Evolutionary conservation across 23 red algal genomes (phyloP), one percentile per base, ranked within the genome.

Genomic region (Gracilaria vermiculophylla): DNA sequence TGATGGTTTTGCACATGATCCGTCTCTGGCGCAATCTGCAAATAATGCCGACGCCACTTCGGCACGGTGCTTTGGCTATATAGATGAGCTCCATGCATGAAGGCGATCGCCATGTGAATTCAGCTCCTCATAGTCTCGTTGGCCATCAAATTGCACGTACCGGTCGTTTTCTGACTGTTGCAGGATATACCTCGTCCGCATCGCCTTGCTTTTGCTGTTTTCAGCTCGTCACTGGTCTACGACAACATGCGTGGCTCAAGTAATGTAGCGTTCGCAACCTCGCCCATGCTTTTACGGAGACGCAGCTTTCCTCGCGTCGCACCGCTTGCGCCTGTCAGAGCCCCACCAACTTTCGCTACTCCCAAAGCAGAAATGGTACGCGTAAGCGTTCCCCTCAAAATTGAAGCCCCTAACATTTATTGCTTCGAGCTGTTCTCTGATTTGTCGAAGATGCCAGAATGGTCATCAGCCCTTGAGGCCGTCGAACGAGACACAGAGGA

Each of bases 391-490:
- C 81, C 90, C 27, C 42, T 93, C 42, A 78, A 64, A 31, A 86
- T 93, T 36, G 80, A 84, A 21, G 90, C 90, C 17, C 78, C 90
- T 14, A 47, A 40, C 21, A 17, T 16, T 69, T 61, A 71, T 25
- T 83, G 80, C 48, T 69, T 75, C 58, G 32, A 52, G 6, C 81
- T 85, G 8, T 93, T 93, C 32, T 61, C 80, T 23, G 90, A 93
- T 70, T 70, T 93, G 31, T 93, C 90, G 14, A 61, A 39, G 17
- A 93, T 93, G 90, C 54, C 90, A n/a, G 66, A 64, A 40, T 93
- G 90, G 90, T 93, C 90, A 17, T 42, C 79, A 27, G 62, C 80
- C 11, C 81, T 93, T 13, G 55, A 84, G 32, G 82, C 90, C 70
- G 90, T 93, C 56, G 41, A 48, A 32, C 69, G 90, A 0, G 90